Conservation (phyloP, 2,329 filamentous ascomycete species). For the Cordyceps javanica region DNA sequence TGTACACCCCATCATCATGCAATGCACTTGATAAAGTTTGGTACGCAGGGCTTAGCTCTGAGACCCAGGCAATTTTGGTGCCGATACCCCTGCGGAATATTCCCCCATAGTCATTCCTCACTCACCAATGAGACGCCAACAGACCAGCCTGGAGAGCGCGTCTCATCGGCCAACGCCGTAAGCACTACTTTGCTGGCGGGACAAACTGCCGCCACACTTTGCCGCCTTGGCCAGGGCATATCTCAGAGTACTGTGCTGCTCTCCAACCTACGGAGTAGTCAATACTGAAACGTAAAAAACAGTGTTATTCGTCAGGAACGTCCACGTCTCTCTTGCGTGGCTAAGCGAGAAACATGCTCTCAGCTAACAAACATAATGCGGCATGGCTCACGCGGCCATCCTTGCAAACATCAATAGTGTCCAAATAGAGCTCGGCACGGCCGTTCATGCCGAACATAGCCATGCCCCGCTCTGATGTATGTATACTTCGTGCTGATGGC, state of each 20-base stretch:
- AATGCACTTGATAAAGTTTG: background rate
- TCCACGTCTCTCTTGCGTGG: background rate
- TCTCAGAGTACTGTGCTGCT: background rate
- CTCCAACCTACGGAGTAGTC: too few relatives aligned
- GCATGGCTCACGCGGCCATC: background rate
- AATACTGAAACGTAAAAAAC: background rate
- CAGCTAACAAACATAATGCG: background rate
- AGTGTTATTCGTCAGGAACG: background rate
- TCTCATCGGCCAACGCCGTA: background rate
- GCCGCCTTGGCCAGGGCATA: background rate
- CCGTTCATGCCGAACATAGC: background rate
- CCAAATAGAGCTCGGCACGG: background rate
- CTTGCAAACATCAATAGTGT: background rate
- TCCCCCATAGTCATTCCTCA: background rate
- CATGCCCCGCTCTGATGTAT: background rate
- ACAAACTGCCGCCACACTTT: conserved; percentile 6
- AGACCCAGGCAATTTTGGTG: conserved; percentile 1
- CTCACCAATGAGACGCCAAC: background rate
- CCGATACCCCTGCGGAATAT: conserved; percentile 4
- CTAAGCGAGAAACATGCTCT: background rate
- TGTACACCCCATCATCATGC: background rate
- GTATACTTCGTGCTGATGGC: background rate
- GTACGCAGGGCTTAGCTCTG: conserved; percentile 4
- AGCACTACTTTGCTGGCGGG: conserved; percentile 8
- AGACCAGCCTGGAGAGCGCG: background rate